These are phyloP conservation scores for Xerocomus amazonicus DNA, from an alignment of 1,284 basidiomycete genomes.

Conservation along the genomic window DNA sequence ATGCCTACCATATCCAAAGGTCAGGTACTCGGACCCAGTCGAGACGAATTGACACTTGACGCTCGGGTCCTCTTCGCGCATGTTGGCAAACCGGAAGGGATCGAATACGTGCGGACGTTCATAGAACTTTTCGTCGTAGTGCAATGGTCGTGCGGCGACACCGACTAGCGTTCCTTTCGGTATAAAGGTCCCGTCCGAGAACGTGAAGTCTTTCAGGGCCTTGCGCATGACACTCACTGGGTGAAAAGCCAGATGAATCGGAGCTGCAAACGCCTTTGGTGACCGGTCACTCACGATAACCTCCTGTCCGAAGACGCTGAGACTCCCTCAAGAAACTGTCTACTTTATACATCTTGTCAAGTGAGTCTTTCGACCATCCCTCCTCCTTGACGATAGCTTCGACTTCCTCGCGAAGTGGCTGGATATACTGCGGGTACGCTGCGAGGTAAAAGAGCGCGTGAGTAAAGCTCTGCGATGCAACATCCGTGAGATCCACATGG, in stretches of 20 bases:
- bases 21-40: too few species aligned
- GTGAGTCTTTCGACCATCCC: conserved; percentile 41
- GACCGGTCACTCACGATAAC: too few species aligned
- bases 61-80: conserved; percentile 7
- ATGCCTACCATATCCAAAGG: too few species aligned
- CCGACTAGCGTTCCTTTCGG: conserved; percentile 34
- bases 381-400: conserved; percentile 33
- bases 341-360: conserved; percentile 40
- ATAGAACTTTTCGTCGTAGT: conserved; percentile 27
- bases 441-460: conserved; percentile 37
- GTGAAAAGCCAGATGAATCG: too few species aligned
- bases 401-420: conserved; percentile 12
- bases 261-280: too few species aligned
- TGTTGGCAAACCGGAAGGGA: conserved; percentile 30
- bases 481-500: neutral
- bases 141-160: conserved; percentile 19
- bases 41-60: too few species aligned
- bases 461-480: conserved; percentile 24
- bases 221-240: conserved; percentile 32
- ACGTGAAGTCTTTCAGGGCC: conserved; percentile 35
- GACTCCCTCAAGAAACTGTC: conserved; percentile 47
- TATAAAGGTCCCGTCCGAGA: conserved; percentile 40
- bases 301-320: conserved; percentile 24
- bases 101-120: conserved; percentile 26
- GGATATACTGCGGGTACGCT: conserved; percentile 35